Percentiles rank a stretch among this genome's conserved stretches.
Conservation (phyloP, 371 early-diverging fungal genomes). For the Mucor mucedo region DNA sequence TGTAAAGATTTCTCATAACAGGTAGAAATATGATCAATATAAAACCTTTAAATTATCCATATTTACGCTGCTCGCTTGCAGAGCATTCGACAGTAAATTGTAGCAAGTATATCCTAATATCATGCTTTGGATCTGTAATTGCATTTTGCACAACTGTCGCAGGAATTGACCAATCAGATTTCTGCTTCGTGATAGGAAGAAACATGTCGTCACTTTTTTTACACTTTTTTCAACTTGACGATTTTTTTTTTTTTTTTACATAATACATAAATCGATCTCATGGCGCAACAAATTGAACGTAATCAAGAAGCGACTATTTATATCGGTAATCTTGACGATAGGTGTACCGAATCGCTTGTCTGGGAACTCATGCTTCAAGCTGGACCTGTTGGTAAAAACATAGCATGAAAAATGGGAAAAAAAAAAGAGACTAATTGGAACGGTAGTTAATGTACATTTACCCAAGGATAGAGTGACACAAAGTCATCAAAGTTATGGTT, state of each 20-base stretch:
- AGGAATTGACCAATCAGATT: too few relatives aligned
- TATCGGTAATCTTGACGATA: slow-evolving; percentile 96
- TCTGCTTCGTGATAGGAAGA: too few relatives aligned
- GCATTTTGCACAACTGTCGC: too few relatives aligned
- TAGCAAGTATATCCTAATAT: too few relatives aligned
- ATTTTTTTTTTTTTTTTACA: neutral
- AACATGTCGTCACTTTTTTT: neutral
- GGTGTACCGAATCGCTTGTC: slow-evolving; percentile 89
- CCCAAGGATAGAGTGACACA: slow-evolving; percentile 98
- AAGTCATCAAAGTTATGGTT: slow-evolving; percentile 95
- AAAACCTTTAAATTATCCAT: too few relatives aligned
- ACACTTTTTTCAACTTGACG: neutral
- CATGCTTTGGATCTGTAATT: too few relatives aligned
- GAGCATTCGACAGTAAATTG: too few relatives aligned
- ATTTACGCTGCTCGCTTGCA: too few relatives aligned
- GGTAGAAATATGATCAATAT: too few relatives aligned
- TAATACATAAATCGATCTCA: slow-evolving; percentile 14
- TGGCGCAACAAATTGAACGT: slow-evolving; percentile 66
- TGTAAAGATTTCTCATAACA: too few relatives aligned
- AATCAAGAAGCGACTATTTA: slow-evolving; percentile 98
- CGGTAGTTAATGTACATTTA: slow-evolving; percentile 87
- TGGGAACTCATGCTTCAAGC: slow-evolving; percentile 99
- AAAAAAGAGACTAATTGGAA: neutral
- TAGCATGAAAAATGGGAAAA: neutral
- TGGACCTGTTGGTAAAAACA: slow-evolving; percentile 86